Conservation (phyloP, 768 basidiomycete genomes). For the Serendipita sp. region DNA sequence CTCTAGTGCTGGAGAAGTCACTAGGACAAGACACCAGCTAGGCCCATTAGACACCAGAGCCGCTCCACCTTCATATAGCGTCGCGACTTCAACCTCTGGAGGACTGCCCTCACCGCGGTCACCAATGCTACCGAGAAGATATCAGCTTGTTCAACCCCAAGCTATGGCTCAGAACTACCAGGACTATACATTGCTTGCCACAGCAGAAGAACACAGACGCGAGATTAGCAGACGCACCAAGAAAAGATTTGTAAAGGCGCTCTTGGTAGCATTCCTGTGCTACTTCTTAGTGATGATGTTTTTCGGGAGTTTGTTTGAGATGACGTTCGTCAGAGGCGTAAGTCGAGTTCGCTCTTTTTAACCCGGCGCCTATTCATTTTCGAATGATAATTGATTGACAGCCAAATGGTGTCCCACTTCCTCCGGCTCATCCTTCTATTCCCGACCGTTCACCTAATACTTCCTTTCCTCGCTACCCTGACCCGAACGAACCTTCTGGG, state of each 20-base stretch:
- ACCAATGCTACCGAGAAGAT: background rate
- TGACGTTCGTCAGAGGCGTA: background rate
- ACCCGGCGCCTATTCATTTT: background rate
- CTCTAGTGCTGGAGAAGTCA: background rate
- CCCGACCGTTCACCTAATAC: background rate
- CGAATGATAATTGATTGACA: background rate
- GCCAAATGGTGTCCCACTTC: background rate
- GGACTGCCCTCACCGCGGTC: background rate
- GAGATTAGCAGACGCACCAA: background rate
- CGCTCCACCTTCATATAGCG: background rate
- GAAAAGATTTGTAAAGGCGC: background rate
- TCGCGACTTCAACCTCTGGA: conserved; percentile 1
- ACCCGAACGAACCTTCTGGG: background rate
- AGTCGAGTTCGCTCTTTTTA: background rate
- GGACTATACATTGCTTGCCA: background rate
- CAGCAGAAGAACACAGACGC: background rate
- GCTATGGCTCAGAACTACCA: background rate
- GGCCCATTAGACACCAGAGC: background rate
- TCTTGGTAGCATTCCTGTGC: background rate
- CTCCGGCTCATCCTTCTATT: background rate
- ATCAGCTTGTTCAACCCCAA: background rate
- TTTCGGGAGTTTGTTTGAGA: background rate
- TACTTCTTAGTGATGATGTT: background rate
- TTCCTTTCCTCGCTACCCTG: background rate
- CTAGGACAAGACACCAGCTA: background rate